Evolutionary conservation across 2,329 filamentous ascomycete genomes (phyloP).

Genomic region (Penicillium sp.): DNA sequence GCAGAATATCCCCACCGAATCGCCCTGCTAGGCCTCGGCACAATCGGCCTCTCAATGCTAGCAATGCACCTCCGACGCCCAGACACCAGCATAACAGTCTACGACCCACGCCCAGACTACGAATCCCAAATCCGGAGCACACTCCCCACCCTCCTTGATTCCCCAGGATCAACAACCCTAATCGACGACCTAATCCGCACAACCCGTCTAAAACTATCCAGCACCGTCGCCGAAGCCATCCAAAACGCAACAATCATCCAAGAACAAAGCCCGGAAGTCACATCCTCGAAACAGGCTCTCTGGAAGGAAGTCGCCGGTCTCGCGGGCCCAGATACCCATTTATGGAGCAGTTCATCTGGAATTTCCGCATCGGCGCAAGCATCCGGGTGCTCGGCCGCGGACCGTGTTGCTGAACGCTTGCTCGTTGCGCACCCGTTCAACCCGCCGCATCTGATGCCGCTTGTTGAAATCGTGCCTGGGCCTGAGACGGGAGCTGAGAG

Average conservation of each 20-base stretch:
- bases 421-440: constrained; percentile 62
- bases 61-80: constrained; percentile 52
- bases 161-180: constrained; percentile 1
- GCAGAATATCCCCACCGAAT: constrained; percentile 25
- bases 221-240: constrained; percentile 43
- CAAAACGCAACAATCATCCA: constrained; percentile 53
- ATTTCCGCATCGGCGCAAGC: constrained; percentile 54
- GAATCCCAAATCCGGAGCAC: constrained; percentile 43
- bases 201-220: constrained; percentile 37
- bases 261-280: constrained; percentile 58
- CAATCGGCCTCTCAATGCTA: constrained; percentile 57
- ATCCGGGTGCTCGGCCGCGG: constrained; percentile 12
- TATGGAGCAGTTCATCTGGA: constrained; percentile 60
- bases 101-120: constrained; percentile 52
- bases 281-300: constrained; percentile 50
- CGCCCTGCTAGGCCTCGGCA: constrained; percentile 40
- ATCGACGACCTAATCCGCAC: constrained; percentile 26
- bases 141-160: constrained; percentile 46
- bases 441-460: constrained; percentile 60
- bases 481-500: constrained; percentile 39
- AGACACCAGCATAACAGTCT: constrained; percentile 45
- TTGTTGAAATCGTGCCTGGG: constrained; percentile 58
- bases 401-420: constrained; percentile 46
- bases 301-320: constrained; percentile 53
- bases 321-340: constrained; percentile 45